Conservation (phyloP, 225 moss, liverwort and hornwort species). For the Climacium dendroides region DNA sequence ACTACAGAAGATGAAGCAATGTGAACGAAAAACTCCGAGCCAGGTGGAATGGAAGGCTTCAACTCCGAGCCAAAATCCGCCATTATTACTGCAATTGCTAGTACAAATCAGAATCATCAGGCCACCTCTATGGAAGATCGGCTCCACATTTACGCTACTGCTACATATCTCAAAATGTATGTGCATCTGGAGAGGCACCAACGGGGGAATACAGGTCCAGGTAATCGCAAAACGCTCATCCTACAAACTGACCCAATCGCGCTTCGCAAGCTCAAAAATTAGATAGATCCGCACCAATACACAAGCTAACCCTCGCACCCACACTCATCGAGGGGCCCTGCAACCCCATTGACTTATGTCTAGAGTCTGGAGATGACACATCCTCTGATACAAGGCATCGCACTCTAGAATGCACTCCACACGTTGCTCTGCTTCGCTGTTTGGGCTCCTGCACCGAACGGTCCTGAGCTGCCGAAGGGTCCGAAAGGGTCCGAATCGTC, state of each 20-base stretch:
- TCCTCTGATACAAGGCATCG: not conserved
- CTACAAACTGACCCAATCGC: not conserved
- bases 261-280: not conserved
- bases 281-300: not conserved
- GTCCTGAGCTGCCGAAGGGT: constrained; percentile 12
- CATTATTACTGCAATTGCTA: not conserved
- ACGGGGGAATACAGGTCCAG: not conserved
- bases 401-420: constrained; percentile 39
- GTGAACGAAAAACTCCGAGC: not conserved
- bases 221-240: not conserved
- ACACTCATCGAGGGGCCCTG: not conserved
- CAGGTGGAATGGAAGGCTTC: not conserved
- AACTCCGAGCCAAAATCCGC: not conserved
- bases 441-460: constrained; percentile 25
- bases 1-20: not conserved
- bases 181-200: not conserved
- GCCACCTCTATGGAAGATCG: not conserved
- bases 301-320: not conserved
- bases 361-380: not conserved
- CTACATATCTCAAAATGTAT: not conserved
- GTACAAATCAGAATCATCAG: not conserved
- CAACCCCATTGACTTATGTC: not conserved
- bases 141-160: not conserved
- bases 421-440: constrained; percentile 32
- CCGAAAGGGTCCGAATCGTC: constrained; percentile 48